Conservation (phyloP, 2,329 filamentous ascomycete genomes). For the Alternaria rosae region DNA sequence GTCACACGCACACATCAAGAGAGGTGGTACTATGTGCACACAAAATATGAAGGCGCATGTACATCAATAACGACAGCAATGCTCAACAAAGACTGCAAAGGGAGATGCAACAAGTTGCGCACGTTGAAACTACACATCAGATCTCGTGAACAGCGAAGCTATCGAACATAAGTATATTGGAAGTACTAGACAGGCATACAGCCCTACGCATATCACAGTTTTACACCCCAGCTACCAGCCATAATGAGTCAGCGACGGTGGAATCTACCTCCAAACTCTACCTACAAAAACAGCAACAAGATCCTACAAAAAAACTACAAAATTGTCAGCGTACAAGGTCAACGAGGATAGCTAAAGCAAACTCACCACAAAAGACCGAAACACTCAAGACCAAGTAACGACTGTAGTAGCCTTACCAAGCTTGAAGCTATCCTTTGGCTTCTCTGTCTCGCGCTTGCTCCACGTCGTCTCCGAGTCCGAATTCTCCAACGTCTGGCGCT, state of each 20-base stretch:
- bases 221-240: background rate
- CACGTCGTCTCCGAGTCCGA: constrained; percentile 23
- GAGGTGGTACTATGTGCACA: background rate
- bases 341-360: background rate
- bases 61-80: background rate
- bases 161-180: background rate
- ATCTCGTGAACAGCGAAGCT: background rate
- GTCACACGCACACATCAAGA: background rate
- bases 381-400: constrained; percentile 24
- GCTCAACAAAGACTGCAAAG: background rate
- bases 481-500: constrained; percentile 15
- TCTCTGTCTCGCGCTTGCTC: constrained; percentile 23
- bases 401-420: constrained; percentile 23
- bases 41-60: background rate
- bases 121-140: background rate
- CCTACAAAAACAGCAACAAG: background rate
- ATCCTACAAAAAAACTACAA: background rate
- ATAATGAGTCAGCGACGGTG: background rate
- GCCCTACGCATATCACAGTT: background rate
- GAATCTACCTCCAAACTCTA: background rate
- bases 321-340: background rate
- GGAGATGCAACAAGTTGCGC: background rate
- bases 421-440: constrained; percentile 20
- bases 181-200: background rate
- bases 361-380: background rate